Evolutionary conservation across 148 eudicot genomes (phyloP).

Genomic region (Rhododendron henanense): DNA sequence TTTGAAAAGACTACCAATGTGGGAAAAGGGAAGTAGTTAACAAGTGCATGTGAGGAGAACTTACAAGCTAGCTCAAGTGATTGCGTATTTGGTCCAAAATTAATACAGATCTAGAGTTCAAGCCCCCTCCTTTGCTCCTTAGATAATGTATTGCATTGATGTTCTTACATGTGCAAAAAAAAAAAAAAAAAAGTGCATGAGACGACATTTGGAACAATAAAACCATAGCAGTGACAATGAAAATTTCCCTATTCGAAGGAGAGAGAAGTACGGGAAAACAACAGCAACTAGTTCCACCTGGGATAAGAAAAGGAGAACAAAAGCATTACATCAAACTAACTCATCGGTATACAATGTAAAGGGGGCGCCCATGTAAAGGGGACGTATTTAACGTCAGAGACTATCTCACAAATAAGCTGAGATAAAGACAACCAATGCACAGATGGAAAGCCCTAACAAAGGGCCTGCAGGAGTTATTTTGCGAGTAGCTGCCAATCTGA

Average conservation of each 20-base stretch:
- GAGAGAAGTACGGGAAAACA: not conserved
- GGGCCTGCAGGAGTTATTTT: conserved; percentile 22
- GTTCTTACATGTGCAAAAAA: not conserved
- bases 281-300: not conserved
- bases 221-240: not conserved
- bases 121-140: not conserved
- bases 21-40: not conserved
- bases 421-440: conserved; percentile 12
- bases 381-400: not conserved
- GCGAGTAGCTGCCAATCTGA: conserved; percentile 22
- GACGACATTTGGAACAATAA: not conserved
- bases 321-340: not conserved
- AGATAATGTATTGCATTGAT: not conserved
- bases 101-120: not conserved
- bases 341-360: not conserved
- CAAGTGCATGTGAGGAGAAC: not conserved
- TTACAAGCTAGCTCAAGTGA: not conserved
- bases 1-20: not conserved
- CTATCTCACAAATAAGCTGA: conserved; percentile 16
- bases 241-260: not conserved
- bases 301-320: not conserved
- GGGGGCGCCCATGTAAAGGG: not conserved
- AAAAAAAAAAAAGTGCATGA: not conserved
- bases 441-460: conserved; percentile 21
- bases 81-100: not conserved